Evolutionary conservation across 2,329 filamentous ascomycete species (phyloP), one percentile per base, ranked within the genome.

Genomic region (Stachybotrys elegans): DNA sequence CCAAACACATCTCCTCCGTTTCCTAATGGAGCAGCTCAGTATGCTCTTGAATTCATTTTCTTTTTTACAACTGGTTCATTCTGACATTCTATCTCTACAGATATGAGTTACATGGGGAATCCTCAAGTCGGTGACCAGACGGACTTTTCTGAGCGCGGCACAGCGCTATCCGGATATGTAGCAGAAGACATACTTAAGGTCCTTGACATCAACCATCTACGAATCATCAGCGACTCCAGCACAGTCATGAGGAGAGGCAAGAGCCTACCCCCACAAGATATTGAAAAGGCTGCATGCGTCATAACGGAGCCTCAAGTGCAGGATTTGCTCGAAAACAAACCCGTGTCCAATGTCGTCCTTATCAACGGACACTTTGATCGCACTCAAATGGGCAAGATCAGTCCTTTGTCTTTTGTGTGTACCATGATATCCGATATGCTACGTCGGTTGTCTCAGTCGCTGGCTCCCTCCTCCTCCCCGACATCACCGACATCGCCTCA

Each of bases 21-120:
- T 37, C 17, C 35, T 37, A 21, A 37, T 37, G 35, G 35, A 37
- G n/a, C 35, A 37, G 17, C 35, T 37, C 17, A 37, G 35, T 37
- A 37, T 7, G 35, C 14, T 16, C 16, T 9, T 19, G 32, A 13
- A 8, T 17, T n/a, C 17, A 8, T 9, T 35, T 17, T 17, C 7
- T 19, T 17, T 11, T 7, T 9, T 14, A 8, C 25, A 8, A 29
- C 14, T 9, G 25, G 8, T 29, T 14, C 8, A 29, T 29, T 8
- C 25, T 29, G 25, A 29, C 25, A 8, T 29, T 29, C 31, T 34
- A 7, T 12, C 20, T 12, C 25, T 29, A 29, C 21, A 37, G 35
- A 37, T 37, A 19, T 37, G 5, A 37, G 21, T 22, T 19, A 20
- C 6, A 19, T 22, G 9, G 20, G 35, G 7, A n/a, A 7, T n/a